Base-by-base conservation (phyloP, 139 green algal genomes). In the Zygnema circumcarinatum region DNA sequence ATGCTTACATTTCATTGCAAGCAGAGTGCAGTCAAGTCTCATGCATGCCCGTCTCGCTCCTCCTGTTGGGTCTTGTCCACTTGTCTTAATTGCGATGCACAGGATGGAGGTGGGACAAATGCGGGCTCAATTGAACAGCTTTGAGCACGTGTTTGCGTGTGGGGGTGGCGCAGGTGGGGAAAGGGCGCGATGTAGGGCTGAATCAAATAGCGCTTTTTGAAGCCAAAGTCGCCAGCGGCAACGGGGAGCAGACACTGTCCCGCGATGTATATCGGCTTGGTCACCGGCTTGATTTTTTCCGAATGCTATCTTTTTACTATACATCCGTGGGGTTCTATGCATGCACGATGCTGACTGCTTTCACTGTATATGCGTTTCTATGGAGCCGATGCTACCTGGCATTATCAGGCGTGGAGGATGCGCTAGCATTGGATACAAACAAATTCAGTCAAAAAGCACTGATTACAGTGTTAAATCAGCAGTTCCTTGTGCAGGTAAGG, bases 141-240 rank as follows among this genome's bases (percentile, higher is more conserved):
- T n/a, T n/a, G n/a, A n/a, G n/a, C n/a, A n/a, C n/a, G n/a, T n/a
- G n/a, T n/a, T n/a, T n/a, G n/a, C n/a, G n/a, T n/a, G n/a, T n/a
- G n/a, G n/a, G 32, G 74, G 36, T 32, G 1, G 76, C 80, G 35
- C 94, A 95, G 81, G 76, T 88, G 31, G 86, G 86, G 80, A 98
- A 98, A 94, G 95, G 95, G n/a, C 92, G 95, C 40, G 95, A 98
- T 89, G 96, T 97, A 93, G 95, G 95, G 75, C 97, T 98, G 74
- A 95, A 97, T 73, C 96, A 95, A 41, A 98, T 98, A 87, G 95
- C 96, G 83, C 86, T 91, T 42, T 98, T 98, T 76, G 96, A 98
- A 93, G 91, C 90, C 83, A 98, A 98, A 92, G 93, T 95, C 38
- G 92, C 94, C 21, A 92, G 91, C 41, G 95, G 95, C 83, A 96